These are phyloP conservation scores for Acanthochlamys bracteata DNA, from an alignment of 106 monocot species.

Conservation along the genomic window DNA sequence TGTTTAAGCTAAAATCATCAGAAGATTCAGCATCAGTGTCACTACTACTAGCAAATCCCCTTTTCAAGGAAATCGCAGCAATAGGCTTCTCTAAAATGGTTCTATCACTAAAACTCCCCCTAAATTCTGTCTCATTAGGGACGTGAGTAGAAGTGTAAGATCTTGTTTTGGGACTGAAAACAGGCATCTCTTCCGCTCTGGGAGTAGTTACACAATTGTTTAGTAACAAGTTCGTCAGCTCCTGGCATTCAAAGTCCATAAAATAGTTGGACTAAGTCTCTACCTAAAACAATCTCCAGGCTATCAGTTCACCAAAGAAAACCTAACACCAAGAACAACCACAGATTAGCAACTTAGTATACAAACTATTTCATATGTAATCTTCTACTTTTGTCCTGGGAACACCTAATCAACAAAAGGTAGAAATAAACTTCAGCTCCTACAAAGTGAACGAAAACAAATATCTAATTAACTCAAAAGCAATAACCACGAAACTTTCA, in stretches of 20 bases:
- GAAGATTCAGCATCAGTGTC: neutral
- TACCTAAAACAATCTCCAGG: too few relatives aligned
- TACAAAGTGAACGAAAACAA: too few relatives aligned
- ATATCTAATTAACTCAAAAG: too few relatives aligned
- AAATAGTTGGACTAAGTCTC: constrained; percentile 11
- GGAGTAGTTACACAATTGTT: constrained; percentile 2
- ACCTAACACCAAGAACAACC: too few relatives aligned
- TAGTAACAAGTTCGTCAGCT: constrained; percentile 10
- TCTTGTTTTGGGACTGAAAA: neutral
- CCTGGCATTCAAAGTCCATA: constrained; percentile 55
- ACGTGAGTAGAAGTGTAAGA: neutral
- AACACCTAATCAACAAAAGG: too few relatives aligned
- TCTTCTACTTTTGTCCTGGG: too few relatives aligned
- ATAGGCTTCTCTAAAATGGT: neutral
- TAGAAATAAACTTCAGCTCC: too few relatives aligned
- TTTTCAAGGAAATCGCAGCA: constrained; percentile 6
- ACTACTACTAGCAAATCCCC: neutral
- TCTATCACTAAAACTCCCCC: neutral
- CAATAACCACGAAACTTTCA: too few relatives aligned
- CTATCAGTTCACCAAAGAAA: too few relatives aligned
- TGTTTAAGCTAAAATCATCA: constrained; percentile 14
- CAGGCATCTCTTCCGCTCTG: constrained; percentile 12
- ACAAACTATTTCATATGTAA: too few relatives aligned
- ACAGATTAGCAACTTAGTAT: too few relatives aligned
- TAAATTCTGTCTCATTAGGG: neutral